A percentile compares a stretch with the other conserved stretches of the same genome.
These are phyloP conservation scores for Colletotrichum spinosum DNA, from an alignment of 2,329 filamentous ascomycete species.

Conservation along the genomic window DNA sequence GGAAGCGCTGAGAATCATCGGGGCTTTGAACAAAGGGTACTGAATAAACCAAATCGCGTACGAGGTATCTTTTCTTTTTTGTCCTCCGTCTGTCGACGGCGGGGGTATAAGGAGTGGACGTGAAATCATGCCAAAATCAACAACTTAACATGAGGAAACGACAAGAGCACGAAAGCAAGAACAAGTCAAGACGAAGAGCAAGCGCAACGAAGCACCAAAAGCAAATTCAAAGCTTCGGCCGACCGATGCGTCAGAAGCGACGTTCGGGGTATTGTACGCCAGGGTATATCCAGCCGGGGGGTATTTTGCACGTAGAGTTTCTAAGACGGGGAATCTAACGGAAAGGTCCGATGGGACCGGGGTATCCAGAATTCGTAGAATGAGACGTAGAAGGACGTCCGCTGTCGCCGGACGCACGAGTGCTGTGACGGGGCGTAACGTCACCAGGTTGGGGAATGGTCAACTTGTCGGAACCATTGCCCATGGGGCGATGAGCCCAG, in stretches of 20 bases:
- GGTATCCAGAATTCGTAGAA: conserved; percentile 96
- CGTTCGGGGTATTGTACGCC: conserved; percentile 68
- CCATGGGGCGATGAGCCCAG: conserved; percentile 72
- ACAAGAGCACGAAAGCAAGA: conserved; percentile 37
- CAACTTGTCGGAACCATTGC: conserved; percentile 74
- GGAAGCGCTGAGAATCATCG: conserved; percentile 23
- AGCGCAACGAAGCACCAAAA: conserved; percentile 38
- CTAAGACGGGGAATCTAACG: conserved; percentile 73
- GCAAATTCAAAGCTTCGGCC: conserved; percentile 50
- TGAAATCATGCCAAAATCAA: conserved; percentile 40
- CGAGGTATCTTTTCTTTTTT: conserved; percentile 39
- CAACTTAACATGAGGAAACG: conserved; percentile 32
- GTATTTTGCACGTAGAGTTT: conserved; percentile 67
- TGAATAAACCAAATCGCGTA: conserved; percentile 25
- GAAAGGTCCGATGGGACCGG: conserved; percentile 89
- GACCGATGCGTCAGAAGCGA: conserved; percentile 59
- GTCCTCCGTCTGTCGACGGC: conserved; percentile 35
- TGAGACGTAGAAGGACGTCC: conserved; percentile 94
- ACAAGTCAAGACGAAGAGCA: conserved; percentile 40
- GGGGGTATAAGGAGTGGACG: conserved; percentile 41
- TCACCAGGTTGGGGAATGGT: conserved; percentile 80
- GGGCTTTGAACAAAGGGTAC: neutral
- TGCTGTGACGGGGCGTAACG: conserved; percentile 83
- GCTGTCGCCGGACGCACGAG: conserved; percentile 89
- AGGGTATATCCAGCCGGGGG: conserved; percentile 74